Evolutionary conservation across 2,329 filamentous ascomycete genomes (phyloP), one percentile per base, ranked within the genome.

Genomic region (Hymenotorrendiella dingleyae): DNA sequence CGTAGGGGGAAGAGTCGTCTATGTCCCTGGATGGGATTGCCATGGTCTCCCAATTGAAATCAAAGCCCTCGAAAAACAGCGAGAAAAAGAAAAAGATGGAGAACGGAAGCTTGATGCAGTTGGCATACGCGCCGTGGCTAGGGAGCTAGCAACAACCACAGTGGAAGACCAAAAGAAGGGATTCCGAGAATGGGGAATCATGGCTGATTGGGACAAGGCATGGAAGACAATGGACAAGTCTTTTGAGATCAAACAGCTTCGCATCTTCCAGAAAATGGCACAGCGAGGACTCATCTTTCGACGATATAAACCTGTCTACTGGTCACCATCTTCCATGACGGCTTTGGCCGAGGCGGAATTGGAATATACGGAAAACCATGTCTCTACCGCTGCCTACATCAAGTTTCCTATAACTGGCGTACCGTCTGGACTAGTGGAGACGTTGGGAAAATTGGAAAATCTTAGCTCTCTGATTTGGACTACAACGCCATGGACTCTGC

Each of bases 41-140:
- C 93, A 98, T 69, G 93, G 93, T 0, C 74, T 98, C 36, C 93
- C 93, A 1, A 98, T 98, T 59, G 93, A 98, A 71, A 75, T 97
- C 56, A 98, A 97, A 67, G 93, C 90, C 19, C 74, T 98, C 12
- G 62, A 56, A 29, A 57, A 54, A 43, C 43, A 54, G 16, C 49
- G 50, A 27, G 46, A 47, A 26, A 43, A 57, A 33, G 35, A 36
- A 21, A 47, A 54, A 30, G 36, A 54, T 46, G 44, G 42, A 9
- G 60, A 65, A n/a, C 58, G 66, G 17, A 48, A 59, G 55, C 36
- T 70, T 72, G 58, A 69, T 64, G 19, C 78, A 0, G 67, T 79
- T 37, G 73, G 77, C 49, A 76, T 89, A 47, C 76, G 86, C 17
- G 65, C 72, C 42, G 72, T 74, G 1, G 86, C 86, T 6, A 71